Conservation (phyloP, 306 rosid species). For the Castanea crenata region DNA sequence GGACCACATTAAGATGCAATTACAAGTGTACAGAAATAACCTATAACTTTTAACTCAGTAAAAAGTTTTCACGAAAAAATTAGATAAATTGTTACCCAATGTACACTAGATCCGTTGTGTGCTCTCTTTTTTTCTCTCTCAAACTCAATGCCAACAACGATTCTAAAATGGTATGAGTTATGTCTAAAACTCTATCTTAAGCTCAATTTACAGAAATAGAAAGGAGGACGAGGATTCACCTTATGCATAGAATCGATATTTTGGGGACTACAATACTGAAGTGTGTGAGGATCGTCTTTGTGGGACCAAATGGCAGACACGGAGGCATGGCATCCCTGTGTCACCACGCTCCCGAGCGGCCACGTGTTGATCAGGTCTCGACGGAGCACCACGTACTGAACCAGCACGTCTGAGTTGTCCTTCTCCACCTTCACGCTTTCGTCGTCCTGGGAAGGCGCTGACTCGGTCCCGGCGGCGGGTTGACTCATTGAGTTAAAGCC, state of each 20-base stretch:
- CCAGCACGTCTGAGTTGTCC: slow-evolving; percentile 45
- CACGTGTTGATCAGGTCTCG: slow-evolving; percentile 84
- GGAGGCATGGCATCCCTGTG: slow-evolving; percentile 94
- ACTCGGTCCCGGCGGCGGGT: slow-evolving; percentile 31
- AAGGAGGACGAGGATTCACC: slow-evolving; percentile 28
- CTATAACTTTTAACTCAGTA: too few relatives aligned
- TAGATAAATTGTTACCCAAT: too few relatives aligned
- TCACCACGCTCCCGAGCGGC: slow-evolving; percentile 84
- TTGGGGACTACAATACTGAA: slow-evolving; percentile 63
- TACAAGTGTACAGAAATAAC: too few relatives aligned
- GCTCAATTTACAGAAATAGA: not conserved
- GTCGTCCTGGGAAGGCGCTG: slow-evolving; percentile 15
- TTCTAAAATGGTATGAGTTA: too few relatives aligned
- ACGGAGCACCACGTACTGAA: slow-evolving; percentile 93
- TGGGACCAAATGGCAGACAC: slow-evolving; percentile 75
- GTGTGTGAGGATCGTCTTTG: slow-evolving; percentile 60
- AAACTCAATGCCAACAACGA: too few relatives aligned
- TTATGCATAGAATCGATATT: slow-evolving; percentile 82
- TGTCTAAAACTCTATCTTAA: too few relatives aligned
- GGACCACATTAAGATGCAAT: too few relatives aligned
- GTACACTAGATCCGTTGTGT: too few relatives aligned
- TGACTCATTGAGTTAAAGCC: slow-evolving; percentile 59
- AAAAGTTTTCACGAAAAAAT: too few relatives aligned
- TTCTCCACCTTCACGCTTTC: slow-evolving; percentile 19
- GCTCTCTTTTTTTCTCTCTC: too few relatives aligned